Evolutionary conservation across 2,329 filamentous ascomycete species (phyloP).

Genomic region (Verticillium nubilum): DNA sequence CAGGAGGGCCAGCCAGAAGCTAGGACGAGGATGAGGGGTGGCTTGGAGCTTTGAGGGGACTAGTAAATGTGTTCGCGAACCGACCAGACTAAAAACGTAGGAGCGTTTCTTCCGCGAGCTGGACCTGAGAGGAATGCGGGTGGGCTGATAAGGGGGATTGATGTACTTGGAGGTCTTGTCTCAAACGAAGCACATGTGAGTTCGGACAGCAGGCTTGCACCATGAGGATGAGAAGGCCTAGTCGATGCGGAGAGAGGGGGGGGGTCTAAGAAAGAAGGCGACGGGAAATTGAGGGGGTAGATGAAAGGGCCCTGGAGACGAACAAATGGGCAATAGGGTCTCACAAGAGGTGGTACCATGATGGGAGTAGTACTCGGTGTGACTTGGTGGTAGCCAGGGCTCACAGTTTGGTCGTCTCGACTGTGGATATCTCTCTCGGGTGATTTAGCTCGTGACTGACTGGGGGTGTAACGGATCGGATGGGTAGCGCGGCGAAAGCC

Average conservation of each 20-base stretch:
- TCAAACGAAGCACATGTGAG: too few species aligned
- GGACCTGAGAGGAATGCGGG: not conserved
- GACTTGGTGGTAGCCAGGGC: not conserved
- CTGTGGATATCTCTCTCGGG: not conserved
- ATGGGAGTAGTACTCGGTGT: not conserved
- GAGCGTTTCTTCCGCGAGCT: not conserved
- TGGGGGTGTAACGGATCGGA: not conserved
- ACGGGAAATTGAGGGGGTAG: not conserved
- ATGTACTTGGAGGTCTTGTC: too few species aligned
- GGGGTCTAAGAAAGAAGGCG: too few species aligned
- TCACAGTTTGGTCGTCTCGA: not conserved
- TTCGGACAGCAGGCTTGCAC: too few species aligned
- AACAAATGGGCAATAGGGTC: not conserved
- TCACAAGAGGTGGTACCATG: not conserved
- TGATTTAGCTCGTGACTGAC: not conserved
- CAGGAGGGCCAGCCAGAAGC: not conserved
- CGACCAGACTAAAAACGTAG: not conserved
- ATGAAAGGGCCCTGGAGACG: not conserved
- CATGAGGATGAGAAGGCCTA: too few species aligned
- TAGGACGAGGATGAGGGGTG: not conserved
- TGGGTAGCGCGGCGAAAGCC: not conserved
- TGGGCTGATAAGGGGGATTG: not conserved
- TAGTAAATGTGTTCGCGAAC: not conserved
- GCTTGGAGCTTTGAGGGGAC: not conserved
- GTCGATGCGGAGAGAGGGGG: too few species aligned